These are phyloP conservation scores for Fragaria vesca DNA, from an alignment of 306 rosid genomes.

Conservation along the genomic window DNA sequence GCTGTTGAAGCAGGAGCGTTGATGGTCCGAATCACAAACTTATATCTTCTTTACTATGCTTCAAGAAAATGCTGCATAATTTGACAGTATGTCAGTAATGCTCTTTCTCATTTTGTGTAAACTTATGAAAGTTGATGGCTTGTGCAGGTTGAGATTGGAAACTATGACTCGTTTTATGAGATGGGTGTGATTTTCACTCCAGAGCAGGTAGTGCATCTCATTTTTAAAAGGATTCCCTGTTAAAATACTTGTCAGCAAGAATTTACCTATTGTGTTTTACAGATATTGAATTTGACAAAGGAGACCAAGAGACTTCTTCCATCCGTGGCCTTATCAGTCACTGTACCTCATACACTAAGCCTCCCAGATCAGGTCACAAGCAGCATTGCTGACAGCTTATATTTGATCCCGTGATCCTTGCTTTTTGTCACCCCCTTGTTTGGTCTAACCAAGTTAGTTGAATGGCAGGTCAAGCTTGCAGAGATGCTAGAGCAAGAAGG, in stretches of 20 bases:
- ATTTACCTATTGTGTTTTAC: slow-evolving; percentile 7
- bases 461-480: slow-evolving; percentile 81
- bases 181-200: slow-evolving; percentile 73
- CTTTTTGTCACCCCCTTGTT: not conserved
- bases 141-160: slow-evolving; percentile 89
- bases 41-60: slow-evolving; percentile 15
- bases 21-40: slow-evolving; percentile 52
- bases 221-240: too few species aligned
- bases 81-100: slow-evolving; percentile 1
- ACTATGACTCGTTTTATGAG: slow-evolving; percentile 85
- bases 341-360: slow-evolving; percentile 92
- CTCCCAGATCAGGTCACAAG: slow-evolving; percentile 84
- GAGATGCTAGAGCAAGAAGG: slow-evolving; percentile 82
- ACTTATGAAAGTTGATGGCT: slow-evolving; percentile 18
- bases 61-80: slow-evolving; percentile 9
- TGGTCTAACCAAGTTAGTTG: slow-evolving; percentile 3
- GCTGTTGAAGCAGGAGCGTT: slow-evolving; percentile 92
- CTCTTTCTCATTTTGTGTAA: not conserved
- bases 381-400: slow-evolving; percentile 8
- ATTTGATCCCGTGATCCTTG: not conserved
- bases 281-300: slow-evolving; percentile 76
- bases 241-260: not conserved
- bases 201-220: slow-evolving; percentile 54
- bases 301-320: slow-evolving; percentile 80
- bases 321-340: slow-evolving; percentile 65